Conservation (phyloP, 148 eudicot species). For the Rhododendron williamsianum region DNA sequence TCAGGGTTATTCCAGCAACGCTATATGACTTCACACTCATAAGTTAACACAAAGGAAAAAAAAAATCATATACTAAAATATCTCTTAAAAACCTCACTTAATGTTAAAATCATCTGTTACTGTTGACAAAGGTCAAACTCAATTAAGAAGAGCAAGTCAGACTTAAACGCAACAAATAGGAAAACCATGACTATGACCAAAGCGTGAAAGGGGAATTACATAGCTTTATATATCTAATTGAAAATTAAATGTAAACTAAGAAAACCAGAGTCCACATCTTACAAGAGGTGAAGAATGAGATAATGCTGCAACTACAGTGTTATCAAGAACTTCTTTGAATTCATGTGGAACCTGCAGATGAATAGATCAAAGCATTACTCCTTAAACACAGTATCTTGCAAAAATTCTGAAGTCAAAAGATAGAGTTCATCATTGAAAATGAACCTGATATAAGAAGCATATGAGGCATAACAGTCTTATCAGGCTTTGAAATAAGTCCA, state of each 20-base stretch:
- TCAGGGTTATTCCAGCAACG: neutral
- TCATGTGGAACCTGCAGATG: slow-evolving; percentile 76
- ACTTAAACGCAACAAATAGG: neutral
- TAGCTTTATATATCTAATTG: neutral
- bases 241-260: neutral
- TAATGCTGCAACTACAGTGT: slow-evolving; percentile 81
- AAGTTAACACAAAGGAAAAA: neutral
- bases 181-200: neutral
- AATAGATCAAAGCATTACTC: slow-evolving; percentile 14
- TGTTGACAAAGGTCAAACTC: neutral
- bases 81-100: neutral
- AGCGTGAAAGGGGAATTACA: neutral
- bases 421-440: slow-evolving; percentile 7
- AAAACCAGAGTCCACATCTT: slow-evolving; percentile 23
- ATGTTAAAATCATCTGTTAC: neutral
- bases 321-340: slow-evolving; percentile 86
- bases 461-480: neutral
- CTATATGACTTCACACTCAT: neutral
- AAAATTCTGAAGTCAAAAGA: slow-evolving; percentile 3
- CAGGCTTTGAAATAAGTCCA: neutral
- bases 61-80: neutral
- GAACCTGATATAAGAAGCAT: slow-evolving; percentile 1
- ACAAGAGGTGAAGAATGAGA: slow-evolving; percentile 82
- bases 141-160: neutral
- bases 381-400: neutral